phyloP scores from a whole-genome alignment of 2,329 filamentous ascomycete genomes.

The Conoideocrella luteorostrata region DNA sequence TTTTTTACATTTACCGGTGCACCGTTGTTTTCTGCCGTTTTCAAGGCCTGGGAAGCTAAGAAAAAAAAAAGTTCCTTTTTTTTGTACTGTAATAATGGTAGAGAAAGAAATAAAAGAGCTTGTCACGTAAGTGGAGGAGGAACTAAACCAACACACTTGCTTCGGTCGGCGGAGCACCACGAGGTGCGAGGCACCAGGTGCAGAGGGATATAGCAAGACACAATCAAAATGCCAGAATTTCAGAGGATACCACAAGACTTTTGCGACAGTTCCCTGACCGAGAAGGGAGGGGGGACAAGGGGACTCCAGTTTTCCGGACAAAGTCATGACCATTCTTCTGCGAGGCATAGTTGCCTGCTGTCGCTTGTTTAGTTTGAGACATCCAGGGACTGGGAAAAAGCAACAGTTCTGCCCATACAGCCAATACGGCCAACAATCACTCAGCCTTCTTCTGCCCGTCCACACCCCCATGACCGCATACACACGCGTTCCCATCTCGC shows the following conservation, averaged over 20 bases:
- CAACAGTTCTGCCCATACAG: slow-evolving; percentile 1
- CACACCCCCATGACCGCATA: too few relatives aligned
- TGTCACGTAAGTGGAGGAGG: too few relatives aligned
- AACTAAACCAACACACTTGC: too few relatives aligned
- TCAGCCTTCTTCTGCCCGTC: too few relatives aligned
- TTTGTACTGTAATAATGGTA: background rate
- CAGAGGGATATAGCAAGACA: slow-evolving; percentile 8
- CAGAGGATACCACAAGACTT: background rate
- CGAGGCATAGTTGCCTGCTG: slow-evolving; percentile 10
- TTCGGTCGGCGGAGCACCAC: background rate
- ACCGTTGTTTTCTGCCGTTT: background rate
- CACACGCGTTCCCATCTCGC: background rate
- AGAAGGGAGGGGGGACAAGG: background rate
- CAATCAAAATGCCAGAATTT: slow-evolving; percentile 3
- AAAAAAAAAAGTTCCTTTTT: too few relatives aligned
- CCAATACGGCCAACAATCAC: background rate
- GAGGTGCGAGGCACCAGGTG: slow-evolving; percentile 2
- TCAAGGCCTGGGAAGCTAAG: background rate
- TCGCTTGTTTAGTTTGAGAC: slow-evolving; percentile 10
- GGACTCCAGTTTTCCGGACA: background rate
- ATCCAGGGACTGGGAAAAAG: slow-evolving; percentile 12
- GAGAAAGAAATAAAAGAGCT: background rate
- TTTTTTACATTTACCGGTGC: background rate
- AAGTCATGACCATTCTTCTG: slow-evolving; percentile 9
- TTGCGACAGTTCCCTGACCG: too few relatives aligned